These are phyloP conservation scores for Phytophthora meadii DNA, from an alignment of 352 stramenopile species.

Conservation along the genomic window DNA sequence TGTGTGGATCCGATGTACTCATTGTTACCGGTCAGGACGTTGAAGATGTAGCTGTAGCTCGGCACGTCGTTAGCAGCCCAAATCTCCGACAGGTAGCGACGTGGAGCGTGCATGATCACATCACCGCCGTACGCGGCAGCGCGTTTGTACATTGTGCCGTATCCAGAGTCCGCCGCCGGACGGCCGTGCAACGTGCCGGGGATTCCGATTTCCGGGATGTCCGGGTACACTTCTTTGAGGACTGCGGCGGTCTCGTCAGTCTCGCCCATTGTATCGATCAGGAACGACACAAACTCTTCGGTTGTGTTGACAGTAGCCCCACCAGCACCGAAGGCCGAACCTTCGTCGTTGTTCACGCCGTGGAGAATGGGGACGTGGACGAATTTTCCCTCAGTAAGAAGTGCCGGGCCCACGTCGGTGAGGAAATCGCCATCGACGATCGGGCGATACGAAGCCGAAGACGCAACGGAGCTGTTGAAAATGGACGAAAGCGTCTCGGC, in stretches of 20 bases:
- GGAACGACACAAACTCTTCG: conserved; percentile 31
- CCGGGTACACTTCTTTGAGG: conserved; percentile 31
- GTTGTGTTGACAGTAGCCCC: conserved; percentile 12
- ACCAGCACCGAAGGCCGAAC: conserved; percentile 26
- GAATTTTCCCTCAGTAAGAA: conserved; percentile 35
- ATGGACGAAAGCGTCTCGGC: conserved; percentile 28
- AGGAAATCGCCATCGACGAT: conserved; percentile 42
- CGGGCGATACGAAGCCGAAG: conserved; percentile 22
- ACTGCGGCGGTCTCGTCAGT: conserved; percentile 25
- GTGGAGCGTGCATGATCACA: conserved; percentile 27
- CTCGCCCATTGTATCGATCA: conserved; percentile 30
- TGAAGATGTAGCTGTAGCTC: conserved; percentile 41
- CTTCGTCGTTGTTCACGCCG: conserved; percentile 40
- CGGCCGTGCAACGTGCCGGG: conserved; percentile 28
- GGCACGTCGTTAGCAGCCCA: conserved; percentile 30
- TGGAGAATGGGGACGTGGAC: conserved; percentile 42
- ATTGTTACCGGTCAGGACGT: conserved; percentile 25
- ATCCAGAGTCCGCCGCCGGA: conserved; percentile 24
- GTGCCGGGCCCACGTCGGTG: conserved; percentile 18
- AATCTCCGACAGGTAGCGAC: conserved; percentile 38
- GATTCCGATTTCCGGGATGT: conserved; percentile 34
- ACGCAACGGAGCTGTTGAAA: conserved; percentile 31
- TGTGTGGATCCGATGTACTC: conserved; percentile 30
- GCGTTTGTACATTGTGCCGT: conserved; percentile 40
- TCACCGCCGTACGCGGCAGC: conserved; percentile 34